Percentiles rank a stretch among this genome's conserved stretches.
Evolutionary conservation across 306 rosid species (phyloP).

Genomic region (Dalbergia cochinchinensis): DNA sequence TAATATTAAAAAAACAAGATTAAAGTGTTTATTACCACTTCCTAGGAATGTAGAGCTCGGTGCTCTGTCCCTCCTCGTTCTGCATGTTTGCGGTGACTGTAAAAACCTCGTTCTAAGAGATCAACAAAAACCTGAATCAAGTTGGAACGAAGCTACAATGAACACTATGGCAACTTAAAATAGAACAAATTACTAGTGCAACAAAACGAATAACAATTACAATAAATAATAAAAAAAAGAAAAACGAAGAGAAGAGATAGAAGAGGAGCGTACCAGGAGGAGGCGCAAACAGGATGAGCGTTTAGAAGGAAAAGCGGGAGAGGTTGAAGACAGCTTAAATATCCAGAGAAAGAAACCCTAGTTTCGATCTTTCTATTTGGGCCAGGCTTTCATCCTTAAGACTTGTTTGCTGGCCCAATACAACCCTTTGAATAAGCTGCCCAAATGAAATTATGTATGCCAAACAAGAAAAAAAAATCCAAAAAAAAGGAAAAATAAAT

Average conservation of each 20-base stretch:
- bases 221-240: too few relatives aligned
- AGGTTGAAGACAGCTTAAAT: background rate
- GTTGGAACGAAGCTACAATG: too few relatives aligned
- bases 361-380: background rate
- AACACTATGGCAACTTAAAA: background rate
- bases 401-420: too few relatives aligned
- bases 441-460: background rate
- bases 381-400: background rate
- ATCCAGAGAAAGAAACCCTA: too few relatives aligned
- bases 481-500: too few relatives aligned
- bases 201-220: too few relatives aligned
- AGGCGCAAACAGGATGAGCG: background rate
- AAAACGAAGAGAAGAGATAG: background rate
- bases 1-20: background rate
- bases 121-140: background rate
- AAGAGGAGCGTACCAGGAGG: background rate
- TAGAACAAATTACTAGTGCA: background rate
- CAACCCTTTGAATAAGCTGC: background rate
- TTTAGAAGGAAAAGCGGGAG: background rate
- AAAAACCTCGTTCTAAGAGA: background rate
- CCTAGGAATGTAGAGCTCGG: slow-evolving; percentile 64
- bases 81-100: slow-evolving; percentile 42
- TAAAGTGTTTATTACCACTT: slow-evolving; percentile 49
- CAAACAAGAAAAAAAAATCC: too few relatives aligned
- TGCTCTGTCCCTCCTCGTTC: slow-evolving; percentile 61